Evolutionary conservation across 2,329 filamentous ascomycete genomes (phyloP), one percentile per base, ranked within the genome.

Genomic region (Conoideocrella luteorostrata): DNA sequence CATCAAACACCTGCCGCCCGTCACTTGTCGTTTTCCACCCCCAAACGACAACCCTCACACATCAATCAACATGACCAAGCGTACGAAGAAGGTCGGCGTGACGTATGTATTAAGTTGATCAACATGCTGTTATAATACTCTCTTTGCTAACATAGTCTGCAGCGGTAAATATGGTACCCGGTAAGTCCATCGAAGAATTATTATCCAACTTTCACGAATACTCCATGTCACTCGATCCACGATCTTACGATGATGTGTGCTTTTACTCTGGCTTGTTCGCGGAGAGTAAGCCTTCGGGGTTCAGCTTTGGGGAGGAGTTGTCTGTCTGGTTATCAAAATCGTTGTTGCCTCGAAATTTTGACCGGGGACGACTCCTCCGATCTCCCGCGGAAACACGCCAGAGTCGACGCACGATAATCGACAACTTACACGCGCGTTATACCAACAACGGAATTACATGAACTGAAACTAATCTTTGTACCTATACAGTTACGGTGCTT

Each of bases 51-150:
- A 58, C 50, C 55, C 55, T 57, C 60, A 63, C 61, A 65, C 49
- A 57, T 52, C 68, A 67, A 72, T 70, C 78, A 88, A 83, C 74
- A 93, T 93, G 86, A 88, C 87, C 71, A 91, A 93, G 82, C 84
- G 88, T 78, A 94, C 88, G 59, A 94, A 70, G 86, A 94, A 95
- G 86, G 89, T 95, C 83, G 88, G 88, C 72, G 90, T 96, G 72
- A 96, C 91, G 66, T 69, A 64, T 50, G 66, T 69, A 61, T 54
- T 26, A 3, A 21, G 4, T 15, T 10, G n/a, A 20, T 17, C 23
- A 41, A 48, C 15, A 39, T 22, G 6, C 35, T 44, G 41, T 44
- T 39, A 47, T 39, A 32, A 39, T 18, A 10, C 38, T 7, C 34
- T 35, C 48, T 39, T 39, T 58, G 57, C 57, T 66, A 62, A 67